phyloP scores from a whole-genome alignment of 2,329 filamentous ascomycete genomes.

The Thelonectria olida region DNA sequence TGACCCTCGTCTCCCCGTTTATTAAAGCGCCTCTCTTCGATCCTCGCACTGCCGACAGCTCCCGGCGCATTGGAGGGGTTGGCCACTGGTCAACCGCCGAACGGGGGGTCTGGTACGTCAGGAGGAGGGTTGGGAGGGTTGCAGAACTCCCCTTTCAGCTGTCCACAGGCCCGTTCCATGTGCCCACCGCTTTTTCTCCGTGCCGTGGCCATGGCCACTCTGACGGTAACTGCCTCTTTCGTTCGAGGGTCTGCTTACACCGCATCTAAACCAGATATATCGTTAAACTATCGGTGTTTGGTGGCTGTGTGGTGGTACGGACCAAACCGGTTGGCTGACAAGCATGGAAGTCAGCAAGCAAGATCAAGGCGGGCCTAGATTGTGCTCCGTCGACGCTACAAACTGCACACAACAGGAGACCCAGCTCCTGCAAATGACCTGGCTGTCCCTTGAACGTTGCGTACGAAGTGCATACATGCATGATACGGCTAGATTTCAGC shows the following conservation, averaged over 20 bases:
- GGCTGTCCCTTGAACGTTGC: background rate
- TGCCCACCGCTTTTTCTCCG: slow-evolving; percentile 3
- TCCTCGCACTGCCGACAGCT: slow-evolving; percentile 22
- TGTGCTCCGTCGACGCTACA: background rate
- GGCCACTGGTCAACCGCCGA: background rate
- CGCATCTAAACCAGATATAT: background rate
- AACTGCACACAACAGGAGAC: slow-evolving; percentile 9
- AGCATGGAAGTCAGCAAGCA: background rate
- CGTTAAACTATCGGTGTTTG: background rate
- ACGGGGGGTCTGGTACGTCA: background rate
- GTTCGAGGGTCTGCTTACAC: background rate
- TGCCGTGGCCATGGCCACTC: background rate
- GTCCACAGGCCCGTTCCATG: background rate
- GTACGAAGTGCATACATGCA: background rate
- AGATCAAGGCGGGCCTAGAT: background rate
- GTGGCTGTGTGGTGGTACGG: background rate
- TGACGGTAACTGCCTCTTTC: background rate
- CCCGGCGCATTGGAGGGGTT: slow-evolving; percentile 6
- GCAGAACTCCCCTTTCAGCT: slow-evolving; percentile 22
- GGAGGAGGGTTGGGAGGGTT: slow-evolving; percentile 11
- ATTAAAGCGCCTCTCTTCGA: slow-evolving; percentile 7
- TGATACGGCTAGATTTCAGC: background rate
- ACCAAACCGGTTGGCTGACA: background rate
- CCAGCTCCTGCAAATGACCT: slow-evolving; percentile 5
- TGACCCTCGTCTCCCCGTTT: slow-evolving; percentile 5